phyloP scores from a whole-genome alignment of 176 grass and related monocot species.

The Cenchrus fungigraminus region DNA sequence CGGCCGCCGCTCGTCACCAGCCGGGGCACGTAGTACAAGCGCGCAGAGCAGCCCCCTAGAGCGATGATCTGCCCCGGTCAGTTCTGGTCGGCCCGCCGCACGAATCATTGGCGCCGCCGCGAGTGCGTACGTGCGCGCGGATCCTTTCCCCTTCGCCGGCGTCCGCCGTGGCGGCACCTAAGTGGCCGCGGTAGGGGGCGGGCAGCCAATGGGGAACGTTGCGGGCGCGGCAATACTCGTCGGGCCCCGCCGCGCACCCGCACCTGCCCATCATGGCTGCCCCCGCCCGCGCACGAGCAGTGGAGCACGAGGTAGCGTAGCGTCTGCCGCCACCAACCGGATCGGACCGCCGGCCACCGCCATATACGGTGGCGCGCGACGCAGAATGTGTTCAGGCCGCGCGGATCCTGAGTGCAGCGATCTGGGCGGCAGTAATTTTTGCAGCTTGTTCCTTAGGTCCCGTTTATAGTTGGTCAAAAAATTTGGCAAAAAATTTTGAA shows the following conservation, averaged over 20 bases:
- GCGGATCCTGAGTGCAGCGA: no score
- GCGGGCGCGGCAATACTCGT: slow-evolving; percentile 35
- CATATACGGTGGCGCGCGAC: no score
- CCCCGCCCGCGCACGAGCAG: background rate
- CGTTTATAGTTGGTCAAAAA: no score
- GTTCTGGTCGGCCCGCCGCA: slow-evolving; percentile 6
- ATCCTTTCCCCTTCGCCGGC: no score
- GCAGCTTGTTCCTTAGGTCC: no score
- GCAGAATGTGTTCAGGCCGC: no score
- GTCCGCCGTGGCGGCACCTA: slow-evolving; percentile 15
- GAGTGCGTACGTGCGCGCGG: background rate
- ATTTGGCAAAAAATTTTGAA: no score
- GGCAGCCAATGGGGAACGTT: slow-evolving; percentile 42
- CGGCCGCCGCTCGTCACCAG: background rate
- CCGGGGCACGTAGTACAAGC: background rate
- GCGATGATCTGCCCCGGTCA: background rate
- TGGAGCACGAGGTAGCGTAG: no score
- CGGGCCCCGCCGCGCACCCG: slow-evolving; percentile 25
- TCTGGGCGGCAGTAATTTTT: no score
- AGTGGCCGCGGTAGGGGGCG: slow-evolving; percentile 10
- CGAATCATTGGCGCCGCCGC: background rate
- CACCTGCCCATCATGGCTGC: slow-evolving; percentile 13
- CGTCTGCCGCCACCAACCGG: no score
- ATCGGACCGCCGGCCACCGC: no score
- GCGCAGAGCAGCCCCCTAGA: no score